Evolutionary conservation across 345 rosid species (phyloP).

Genomic region (Geranium rotundifolium): DNA sequence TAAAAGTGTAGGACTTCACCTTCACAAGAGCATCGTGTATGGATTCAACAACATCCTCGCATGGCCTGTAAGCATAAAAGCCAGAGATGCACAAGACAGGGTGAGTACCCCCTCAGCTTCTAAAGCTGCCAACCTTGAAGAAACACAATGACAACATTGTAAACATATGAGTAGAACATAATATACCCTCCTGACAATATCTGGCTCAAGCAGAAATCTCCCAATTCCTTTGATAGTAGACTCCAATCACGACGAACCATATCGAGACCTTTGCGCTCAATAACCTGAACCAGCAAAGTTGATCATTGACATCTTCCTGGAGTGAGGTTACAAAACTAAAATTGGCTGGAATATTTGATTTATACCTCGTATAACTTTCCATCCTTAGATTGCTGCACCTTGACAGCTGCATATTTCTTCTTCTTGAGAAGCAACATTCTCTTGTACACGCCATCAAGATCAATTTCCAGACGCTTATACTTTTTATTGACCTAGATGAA

Average conservation of each 20-base stretch:
- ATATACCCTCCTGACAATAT: conserved; percentile 90
- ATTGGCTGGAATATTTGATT: not conserved
- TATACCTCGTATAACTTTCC: conserved; percentile 69
- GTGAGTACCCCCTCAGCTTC: conserved; percentile 4
- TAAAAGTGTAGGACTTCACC: conserved; percentile 26
- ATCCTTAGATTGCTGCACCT: conserved; percentile 56
- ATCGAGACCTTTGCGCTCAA: conserved; percentile 96
- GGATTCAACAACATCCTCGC: conserved; percentile 88
- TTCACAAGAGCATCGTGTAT: conserved; percentile 78
- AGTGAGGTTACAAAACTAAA: conserved; percentile 4
- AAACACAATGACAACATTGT: conserved; percentile 4
- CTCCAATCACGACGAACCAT: conserved; percentile 99
- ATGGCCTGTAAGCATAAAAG: conserved; percentile 45
- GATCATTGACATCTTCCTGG: conserved; percentile 11
- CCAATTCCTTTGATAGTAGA: conserved; percentile 81
- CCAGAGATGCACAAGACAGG: conserved; percentile 5
- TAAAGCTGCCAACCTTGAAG: conserved; percentile 4
- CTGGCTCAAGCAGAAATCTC: conserved; percentile 75
- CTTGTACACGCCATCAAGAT: conserved; percentile 89
- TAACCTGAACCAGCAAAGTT: conserved; percentile 45
- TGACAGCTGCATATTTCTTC: conserved; percentile 98
- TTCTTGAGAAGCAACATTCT: conserved; percentile 97
- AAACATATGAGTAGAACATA: conserved; percentile 3
- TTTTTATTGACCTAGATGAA: conserved; percentile 77
- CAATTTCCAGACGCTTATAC: conserved; percentile 83